These are phyloP conservation scores for Sporisorium scitamineum DNA, from an alignment of 1,284 basidiomycete species.

Conservation along the genomic window DNA sequence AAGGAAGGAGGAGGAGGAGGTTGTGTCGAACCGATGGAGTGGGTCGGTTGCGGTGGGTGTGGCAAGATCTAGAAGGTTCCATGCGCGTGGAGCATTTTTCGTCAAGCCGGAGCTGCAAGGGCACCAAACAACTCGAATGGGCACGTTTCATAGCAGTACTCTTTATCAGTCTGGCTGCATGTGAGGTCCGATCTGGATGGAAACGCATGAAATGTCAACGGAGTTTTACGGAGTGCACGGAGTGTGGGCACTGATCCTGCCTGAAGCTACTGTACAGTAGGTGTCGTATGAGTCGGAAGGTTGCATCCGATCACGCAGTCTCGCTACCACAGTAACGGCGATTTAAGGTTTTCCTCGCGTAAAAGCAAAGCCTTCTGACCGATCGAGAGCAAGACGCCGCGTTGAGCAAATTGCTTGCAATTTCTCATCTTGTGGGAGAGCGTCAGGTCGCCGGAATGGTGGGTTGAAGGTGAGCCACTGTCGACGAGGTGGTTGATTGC, in stretches of 20 bases:
- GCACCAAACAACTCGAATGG: too few species aligned
- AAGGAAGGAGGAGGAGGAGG: neutral
- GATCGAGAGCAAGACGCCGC: too few species aligned
- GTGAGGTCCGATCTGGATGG: slow-evolving; percentile 5
- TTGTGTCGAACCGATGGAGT: neutral
- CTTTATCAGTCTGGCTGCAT: neutral
- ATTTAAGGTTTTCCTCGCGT: neutral
- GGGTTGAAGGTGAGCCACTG: too few species aligned
- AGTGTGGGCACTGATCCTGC: neutral
- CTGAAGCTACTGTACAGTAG: neutral
- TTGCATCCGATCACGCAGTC: neutral
- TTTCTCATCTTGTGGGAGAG: too few species aligned
- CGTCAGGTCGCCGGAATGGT: too few species aligned
- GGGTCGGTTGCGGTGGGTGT: neutral
- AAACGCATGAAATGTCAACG: neutral
- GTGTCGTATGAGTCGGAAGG: neutral
- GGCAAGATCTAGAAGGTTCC: slow-evolving; percentile 26
- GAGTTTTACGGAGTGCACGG: neutral
- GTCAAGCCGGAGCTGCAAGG: neutral
- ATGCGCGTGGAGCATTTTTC: slow-evolving; percentile 8
- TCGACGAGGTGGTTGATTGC: too few species aligned
- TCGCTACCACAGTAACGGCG: neutral
- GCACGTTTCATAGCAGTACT: neutral
- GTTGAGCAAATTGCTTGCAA: too few species aligned
- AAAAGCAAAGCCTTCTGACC: too few species aligned